Percentiles rank a stretch among this genome's conserved stretches.
These are phyloP conservation scores for Sarocladium kiliense DNA, from an alignment of 2,329 filamentous ascomycete genomes.

Conservation along the genomic window DNA sequence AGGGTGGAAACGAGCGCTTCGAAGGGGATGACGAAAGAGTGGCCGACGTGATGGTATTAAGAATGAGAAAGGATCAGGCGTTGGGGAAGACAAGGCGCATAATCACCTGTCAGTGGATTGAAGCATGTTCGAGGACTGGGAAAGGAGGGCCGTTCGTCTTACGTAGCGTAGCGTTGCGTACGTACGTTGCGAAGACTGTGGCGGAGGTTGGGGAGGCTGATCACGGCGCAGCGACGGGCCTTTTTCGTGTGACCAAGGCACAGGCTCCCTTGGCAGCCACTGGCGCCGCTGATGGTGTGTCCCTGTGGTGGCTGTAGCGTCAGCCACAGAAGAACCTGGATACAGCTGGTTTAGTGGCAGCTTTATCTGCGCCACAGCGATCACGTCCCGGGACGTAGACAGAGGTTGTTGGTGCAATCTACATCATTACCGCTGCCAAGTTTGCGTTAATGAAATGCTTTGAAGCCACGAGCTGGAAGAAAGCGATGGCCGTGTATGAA, in stretches of 20 bases:
- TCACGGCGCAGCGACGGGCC: not conserved
- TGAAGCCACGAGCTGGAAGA: too few relatives aligned
- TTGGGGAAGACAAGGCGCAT: not conserved
- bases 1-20: not conserved
- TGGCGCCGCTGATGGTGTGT: not conserved
- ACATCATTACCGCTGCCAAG: too few relatives aligned
- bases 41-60: not conserved
- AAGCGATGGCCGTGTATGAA: too few relatives aligned
- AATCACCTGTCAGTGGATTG: not conserved
- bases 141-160: not conserved
- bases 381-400: too few relatives aligned
- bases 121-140: not conserved
- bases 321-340: too few relatives aligned
- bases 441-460: too few relatives aligned
- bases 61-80: not conserved
- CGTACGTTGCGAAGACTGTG: conserved; percentile 2
- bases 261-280: not conserved
- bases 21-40: not conserved
- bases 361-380: too few relatives aligned
- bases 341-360: too few relatives aligned
- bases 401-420: too few relatives aligned
- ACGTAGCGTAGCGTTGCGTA: not conserved
- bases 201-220: conserved; percentile 1
- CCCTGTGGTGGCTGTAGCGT: not conserved
- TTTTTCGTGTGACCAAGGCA: conserved; percentile 4